Percentiles rank a stretch among this genome's conserved stretches.
These are phyloP conservation scores for Coemansia sp. DNA, from an alignment of 192 early-diverging fungal genomes.

Conservation along the genomic window DNA sequence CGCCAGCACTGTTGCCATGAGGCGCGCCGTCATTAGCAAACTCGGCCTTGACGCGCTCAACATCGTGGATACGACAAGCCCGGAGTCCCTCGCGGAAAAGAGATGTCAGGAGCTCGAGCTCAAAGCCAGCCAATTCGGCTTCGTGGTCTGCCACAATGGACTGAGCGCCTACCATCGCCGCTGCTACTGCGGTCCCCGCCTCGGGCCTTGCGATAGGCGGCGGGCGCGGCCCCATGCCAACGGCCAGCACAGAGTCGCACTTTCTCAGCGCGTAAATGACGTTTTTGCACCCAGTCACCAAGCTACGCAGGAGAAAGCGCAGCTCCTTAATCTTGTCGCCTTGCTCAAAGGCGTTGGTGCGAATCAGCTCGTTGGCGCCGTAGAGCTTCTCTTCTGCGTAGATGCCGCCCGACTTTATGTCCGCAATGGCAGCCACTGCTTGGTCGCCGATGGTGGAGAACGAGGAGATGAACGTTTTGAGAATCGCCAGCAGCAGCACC, in stretches of 20 bases:
- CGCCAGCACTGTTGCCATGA: background rate
- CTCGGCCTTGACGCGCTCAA: slow-evolving; percentile 34
- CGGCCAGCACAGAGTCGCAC: slow-evolving; percentile 66
- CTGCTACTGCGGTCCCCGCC: slow-evolving; percentile 1
- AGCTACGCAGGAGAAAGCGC: slow-evolving; percentile 84
- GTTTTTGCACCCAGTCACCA: slow-evolving; percentile 88
- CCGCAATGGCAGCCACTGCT: slow-evolving; percentile 28
- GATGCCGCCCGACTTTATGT: slow-evolving; percentile 27
- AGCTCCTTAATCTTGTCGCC: slow-evolving; percentile 64
- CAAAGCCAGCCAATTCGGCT: slow-evolving; percentile 48
- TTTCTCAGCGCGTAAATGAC: slow-evolving; percentile 73
- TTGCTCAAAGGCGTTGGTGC: slow-evolving; percentile 52
- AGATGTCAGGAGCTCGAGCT: slow-evolving; percentile 46
- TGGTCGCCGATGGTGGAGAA: slow-evolving; percentile 46
- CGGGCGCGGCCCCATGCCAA: slow-evolving; percentile 29
- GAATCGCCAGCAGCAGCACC: slow-evolving; percentile 74
- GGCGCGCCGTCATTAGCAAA: background rate
- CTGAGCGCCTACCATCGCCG: background rate
- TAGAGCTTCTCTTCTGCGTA: slow-evolving; percentile 47
- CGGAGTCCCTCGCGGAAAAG: slow-evolving; percentile 55
- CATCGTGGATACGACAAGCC: slow-evolving; percentile 53
- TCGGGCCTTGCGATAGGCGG: slow-evolving; percentile 2
- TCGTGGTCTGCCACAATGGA: slow-evolving; percentile 34
- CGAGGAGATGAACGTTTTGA: slow-evolving; percentile 80
- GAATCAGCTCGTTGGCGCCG: slow-evolving; percentile 42